Conservation (phyloP, 352 stramenopile genomes). For the Pythium volutum region DNA sequence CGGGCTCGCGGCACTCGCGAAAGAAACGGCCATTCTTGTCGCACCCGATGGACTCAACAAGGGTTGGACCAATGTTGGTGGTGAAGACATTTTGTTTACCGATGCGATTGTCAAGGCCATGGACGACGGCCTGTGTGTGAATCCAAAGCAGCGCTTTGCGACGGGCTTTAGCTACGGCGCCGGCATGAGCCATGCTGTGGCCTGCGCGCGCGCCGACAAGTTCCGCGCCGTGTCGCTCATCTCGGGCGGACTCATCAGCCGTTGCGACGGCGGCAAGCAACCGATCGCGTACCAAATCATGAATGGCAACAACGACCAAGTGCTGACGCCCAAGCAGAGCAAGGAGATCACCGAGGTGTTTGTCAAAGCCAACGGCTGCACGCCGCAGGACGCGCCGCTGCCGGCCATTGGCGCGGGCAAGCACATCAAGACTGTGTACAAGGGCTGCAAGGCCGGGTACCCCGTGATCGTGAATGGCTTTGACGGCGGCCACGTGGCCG, state of each 20-base stretch:
- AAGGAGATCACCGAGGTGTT: conserved; percentile 28
- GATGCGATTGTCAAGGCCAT: conserved; percentile 28
- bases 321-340: conserved; percentile 25
- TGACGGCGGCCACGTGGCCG: conserved; percentile 33
- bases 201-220: conserved; percentile 21
- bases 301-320: conserved; percentile 32
- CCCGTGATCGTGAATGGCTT: conserved; percentile 31
- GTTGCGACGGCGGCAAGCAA: conserved; percentile 20
- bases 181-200: conserved; percentile 29
- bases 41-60: conserved; percentile 21
- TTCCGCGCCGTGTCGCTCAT: conserved; percentile 31
- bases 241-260: conserved; percentile 24
- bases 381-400: conserved; percentile 22
- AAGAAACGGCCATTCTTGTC: conserved; percentile 31
- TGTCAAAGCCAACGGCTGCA: conserved; percentile 31
- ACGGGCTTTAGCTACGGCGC: conserved; percentile 36
- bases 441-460: conserved; percentile 26
- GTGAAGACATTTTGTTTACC: conserved; percentile 30
- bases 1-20: conserved; percentile 22
- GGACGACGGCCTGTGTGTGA: conserved; percentile 29
- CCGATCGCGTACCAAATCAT: conserved; percentile 26
- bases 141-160: conserved; percentile 33
- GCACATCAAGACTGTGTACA: conserved; percentile 38
- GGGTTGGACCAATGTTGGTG: conserved; percentile 28
- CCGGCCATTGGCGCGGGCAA: conserved; percentile 23